Base-by-base conservation (phyloP, 768 basidiomycete genomes). In the Termitomyces sp. region DNA sequence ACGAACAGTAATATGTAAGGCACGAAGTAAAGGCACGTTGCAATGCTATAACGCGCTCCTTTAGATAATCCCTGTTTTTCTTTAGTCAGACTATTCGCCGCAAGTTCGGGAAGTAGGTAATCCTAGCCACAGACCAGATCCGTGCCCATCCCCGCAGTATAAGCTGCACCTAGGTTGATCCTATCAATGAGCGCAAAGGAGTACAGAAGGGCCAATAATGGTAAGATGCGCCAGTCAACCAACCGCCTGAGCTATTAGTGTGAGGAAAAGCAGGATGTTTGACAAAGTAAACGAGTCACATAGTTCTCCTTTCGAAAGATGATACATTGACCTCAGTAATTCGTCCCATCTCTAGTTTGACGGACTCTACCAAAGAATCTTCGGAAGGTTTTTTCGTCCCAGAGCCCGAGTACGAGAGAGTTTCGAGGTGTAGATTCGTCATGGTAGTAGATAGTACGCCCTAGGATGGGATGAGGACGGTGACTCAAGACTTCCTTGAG, bases 131-230 rank as follows among this genome's bases (percentile, higher is more conserved):
- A 48, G 56, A 76, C 76, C 60, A 77, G 63, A 53, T 75, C 77
- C 26, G 61, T 63, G 18, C 75, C 76, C 77, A 80, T 78, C 41
- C 77, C 77, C 16, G 77, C 77, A 18, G 74, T 77, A 47, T 71
- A 73, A 20, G 77, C 78, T 28, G 74, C 72, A 23, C 75, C 78
- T 50, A 78, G 67, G 62, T 78, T 79, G 56, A 75, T 73, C 63
- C 78, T 70, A 64, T 79, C 79, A 59, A 80, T 75, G 40, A 80
- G 61, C 20, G 76, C 74, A 50, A 79, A 74, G 20, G 77, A 70
- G 59, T 77, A 79, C 8, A 78, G 65, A 54, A 77, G 50, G 5
- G 73, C 71, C 4, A 79, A 68, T 10, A 80, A 63, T 3, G 79
- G 79, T 5, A 80, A 67, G 40, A 79, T 74, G 44, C 77, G 73